Conservation (phyloP, 2,329 filamentous ascomycete genomes). For the Ascochyta pisi region DNA sequence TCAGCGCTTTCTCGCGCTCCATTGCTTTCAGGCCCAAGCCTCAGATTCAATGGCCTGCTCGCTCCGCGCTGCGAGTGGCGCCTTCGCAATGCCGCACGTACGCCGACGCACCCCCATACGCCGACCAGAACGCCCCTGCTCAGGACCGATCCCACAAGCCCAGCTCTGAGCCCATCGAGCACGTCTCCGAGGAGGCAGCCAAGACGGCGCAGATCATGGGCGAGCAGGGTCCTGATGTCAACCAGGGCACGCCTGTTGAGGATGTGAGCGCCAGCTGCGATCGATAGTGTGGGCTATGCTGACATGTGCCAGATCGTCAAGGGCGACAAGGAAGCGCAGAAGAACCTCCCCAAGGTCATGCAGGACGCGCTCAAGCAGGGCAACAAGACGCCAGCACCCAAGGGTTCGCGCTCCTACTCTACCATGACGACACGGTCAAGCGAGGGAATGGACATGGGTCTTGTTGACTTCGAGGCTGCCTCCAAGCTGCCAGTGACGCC, state of each 20-base stretch:
- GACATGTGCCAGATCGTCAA: constrained; percentile 62
- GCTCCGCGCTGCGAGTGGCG: constrained; percentile 27
- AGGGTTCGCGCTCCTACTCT: constrained; percentile 63
- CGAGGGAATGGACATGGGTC: constrained; percentile 39
- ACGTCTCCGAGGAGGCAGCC: constrained; percentile 71
- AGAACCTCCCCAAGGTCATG: constrained; percentile 72
- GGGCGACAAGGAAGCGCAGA: constrained; percentile 66
- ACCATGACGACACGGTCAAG: constrained; percentile 50
- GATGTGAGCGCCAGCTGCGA: constrained; percentile 57
- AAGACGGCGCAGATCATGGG: constrained; percentile 66
- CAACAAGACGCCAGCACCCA: constrained; percentile 44
- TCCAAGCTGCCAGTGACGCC: constrained; percentile 30
- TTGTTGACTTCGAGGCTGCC: constrained; percentile 34
- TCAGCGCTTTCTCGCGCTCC: constrained; percentile 39
- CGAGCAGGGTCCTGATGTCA: constrained; percentile 65
- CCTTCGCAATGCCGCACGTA: constrained; percentile 41
- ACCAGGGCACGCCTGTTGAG: constrained; percentile 70
- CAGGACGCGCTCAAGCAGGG: constrained; percentile 65
- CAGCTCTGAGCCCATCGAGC: constrained; percentile 55
- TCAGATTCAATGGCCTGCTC: constrained; percentile 38
- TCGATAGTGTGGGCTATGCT: constrained; percentile 5
- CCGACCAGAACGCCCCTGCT: constrained; percentile 42
- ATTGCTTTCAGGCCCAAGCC: constrained; percentile 43
- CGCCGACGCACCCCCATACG: constrained; percentile 33
- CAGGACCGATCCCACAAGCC: constrained; percentile 40